These are phyloP conservation scores for Monosporozyma servazzii DNA, from an alignment of 805 yeast species.

Conservation along the genomic window DNA sequence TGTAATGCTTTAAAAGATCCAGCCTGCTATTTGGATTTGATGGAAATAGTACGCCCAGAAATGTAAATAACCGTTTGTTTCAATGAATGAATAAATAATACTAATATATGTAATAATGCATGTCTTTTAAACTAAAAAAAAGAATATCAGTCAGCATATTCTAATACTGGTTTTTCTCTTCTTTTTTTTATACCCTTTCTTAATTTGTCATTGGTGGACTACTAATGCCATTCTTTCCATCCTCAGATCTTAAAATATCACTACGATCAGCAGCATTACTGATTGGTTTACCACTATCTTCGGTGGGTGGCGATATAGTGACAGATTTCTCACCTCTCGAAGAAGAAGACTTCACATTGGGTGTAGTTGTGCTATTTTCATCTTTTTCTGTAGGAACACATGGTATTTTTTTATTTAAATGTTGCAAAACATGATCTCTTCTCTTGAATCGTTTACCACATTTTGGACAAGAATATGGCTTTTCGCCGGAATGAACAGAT, in stretches of 20 bases:
- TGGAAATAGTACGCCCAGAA: not conserved
- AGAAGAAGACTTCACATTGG: not conserved
- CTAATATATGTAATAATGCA: not conserved
- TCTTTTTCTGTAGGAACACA: conserved; percentile 14
- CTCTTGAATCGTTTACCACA: conserved; percentile 32
- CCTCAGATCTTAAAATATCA: not conserved
- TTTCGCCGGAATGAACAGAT: conserved; percentile 33
- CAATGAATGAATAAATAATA: not conserved
- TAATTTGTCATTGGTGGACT: not conserved
- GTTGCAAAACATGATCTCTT: conserved; percentile 32
- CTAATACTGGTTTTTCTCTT: not conserved
- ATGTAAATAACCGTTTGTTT: not conserved
- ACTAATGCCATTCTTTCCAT: not conserved
- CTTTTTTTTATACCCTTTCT: not conserved
- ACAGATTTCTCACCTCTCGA: not conserved
- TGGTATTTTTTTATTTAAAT: conserved; percentile 30
- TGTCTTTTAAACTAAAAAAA: not conserved
- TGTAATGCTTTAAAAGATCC: not conserved
- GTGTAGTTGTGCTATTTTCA: not conserved
- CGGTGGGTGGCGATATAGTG: not conserved
- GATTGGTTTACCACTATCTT: not conserved
- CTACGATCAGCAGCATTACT: not conserved
- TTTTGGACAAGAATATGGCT: conserved; percentile 31
- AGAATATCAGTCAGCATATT: not conserved
- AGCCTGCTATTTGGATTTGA: too few species aligned